phyloP scores from a whole-genome alignment of 495 filamentous ascomycete genomes.

The Apodospora peruviana region DNA sequence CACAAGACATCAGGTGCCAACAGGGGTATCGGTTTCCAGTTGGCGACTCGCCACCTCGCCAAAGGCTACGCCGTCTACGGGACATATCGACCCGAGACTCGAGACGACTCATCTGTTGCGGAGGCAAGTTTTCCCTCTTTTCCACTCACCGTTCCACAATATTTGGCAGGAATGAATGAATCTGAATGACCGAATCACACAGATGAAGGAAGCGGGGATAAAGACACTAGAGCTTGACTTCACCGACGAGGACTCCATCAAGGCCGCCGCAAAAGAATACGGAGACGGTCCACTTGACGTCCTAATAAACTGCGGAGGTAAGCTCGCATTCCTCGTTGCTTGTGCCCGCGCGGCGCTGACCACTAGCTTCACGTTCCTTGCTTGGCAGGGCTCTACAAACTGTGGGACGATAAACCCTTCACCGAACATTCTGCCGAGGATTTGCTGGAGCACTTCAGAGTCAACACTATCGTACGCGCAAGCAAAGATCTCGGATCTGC shows the following conservation, averaged over 20 bases:
- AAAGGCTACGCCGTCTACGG: conserved; percentile 7
- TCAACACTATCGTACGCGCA: conserved; percentile 9
- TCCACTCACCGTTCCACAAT: not conserved
- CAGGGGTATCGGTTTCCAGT: not conserved
- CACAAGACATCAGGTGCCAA: not conserved
- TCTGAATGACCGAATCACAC: too few species aligned
- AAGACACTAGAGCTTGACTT: conserved; percentile 3
- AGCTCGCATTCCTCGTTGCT: not conserved
- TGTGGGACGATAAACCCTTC: conserved; percentile 8
- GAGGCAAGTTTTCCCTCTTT: not conserved
- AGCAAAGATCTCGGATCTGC: too few species aligned
- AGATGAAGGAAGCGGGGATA: not conserved
- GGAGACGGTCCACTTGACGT: not conserved
- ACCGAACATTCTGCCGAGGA: conserved; percentile 5
- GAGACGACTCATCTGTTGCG: conserved; percentile 3
- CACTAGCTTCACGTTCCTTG: too few species aligned
- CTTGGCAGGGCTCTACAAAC: conserved; percentile 7
- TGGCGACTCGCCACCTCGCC: not conserved
- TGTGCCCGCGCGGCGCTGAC: too few species aligned
- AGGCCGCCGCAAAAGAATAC: not conserved
- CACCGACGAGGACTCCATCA: conserved; percentile 3
- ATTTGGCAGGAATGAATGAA: too few species aligned
- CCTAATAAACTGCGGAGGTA: conserved; percentile 4
- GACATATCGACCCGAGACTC: conserved; percentile 6
- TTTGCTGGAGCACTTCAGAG: conserved; percentile 8